Conservation (phyloP, 768 basidiomycete species). For the Mycena crocata region DNA sequence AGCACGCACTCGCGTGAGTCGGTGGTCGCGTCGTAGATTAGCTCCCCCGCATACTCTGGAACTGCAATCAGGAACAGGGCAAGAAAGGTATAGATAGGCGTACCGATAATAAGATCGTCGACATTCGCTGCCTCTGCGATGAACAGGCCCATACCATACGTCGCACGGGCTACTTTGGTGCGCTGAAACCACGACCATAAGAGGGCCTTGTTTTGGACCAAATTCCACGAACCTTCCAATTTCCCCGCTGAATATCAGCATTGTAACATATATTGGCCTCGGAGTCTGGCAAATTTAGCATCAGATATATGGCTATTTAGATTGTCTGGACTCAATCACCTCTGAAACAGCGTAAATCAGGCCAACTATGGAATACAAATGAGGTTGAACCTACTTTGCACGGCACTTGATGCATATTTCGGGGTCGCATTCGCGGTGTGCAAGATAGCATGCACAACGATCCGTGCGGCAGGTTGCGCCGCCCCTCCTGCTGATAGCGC, state of each 20-base stretch:
- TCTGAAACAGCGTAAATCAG: constrained; percentile 29
- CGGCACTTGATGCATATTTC: constrained; percentile 67
- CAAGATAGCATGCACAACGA: constrained; percentile 64
- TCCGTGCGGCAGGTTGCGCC: constrained; percentile 48
- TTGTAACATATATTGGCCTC: constrained; percentile 57
- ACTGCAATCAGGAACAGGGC: neutral
- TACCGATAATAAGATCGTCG: constrained; percentile 65
- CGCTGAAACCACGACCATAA: constrained; percentile 41
- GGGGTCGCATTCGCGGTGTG: constrained; percentile 75
- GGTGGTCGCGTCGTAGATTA: constrained; percentile 61
- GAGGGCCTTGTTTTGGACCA: neutral
- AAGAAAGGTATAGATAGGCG: neutral
- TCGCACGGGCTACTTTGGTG: constrained; percentile 55
- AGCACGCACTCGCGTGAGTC: constrained; percentile 64
- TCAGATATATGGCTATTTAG: neutral
- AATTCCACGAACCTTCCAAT: constrained; percentile 52
- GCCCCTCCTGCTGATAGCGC: constrained; percentile 42
- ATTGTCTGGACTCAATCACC: constrained; percentile 12
- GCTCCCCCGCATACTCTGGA: constrained; percentile 76
- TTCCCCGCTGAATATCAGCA: constrained; percentile 58
- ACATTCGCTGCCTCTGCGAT: constrained; percentile 54
- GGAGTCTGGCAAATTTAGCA: constrained; percentile 37
- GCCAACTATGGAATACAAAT: neutral
- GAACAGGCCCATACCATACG: constrained; percentile 69
- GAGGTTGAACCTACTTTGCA: constrained; percentile 52